phyloP scores from a whole-genome alignment of 768 basidiomycete species.

The Boletus speciosus region DNA sequence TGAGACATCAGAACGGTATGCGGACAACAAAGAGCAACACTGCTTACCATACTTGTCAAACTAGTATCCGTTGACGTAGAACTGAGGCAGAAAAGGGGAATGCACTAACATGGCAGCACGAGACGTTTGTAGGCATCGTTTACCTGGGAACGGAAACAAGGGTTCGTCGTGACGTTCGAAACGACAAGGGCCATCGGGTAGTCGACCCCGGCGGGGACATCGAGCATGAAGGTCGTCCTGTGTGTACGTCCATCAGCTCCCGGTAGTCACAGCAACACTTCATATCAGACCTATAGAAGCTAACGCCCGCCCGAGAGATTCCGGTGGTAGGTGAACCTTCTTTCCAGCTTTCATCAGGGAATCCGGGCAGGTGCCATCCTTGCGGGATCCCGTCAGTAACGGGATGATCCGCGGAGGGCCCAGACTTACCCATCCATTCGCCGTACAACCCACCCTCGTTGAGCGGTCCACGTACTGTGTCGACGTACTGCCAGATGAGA shows the following conservation, averaged over 20 bases:
- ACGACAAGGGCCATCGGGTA: conserved; percentile 46
- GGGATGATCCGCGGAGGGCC: background rate
- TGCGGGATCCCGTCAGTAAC: conserved; percentile 3
- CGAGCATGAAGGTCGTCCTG: conserved; percentile 38
- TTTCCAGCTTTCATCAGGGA: conserved; percentile 47
- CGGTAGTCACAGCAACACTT: background rate
- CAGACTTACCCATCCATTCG: conserved; percentile 42
- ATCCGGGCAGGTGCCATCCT: conserved; percentile 57
- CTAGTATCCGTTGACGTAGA: conserved; percentile 27
- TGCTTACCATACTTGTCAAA: conserved; percentile 27
- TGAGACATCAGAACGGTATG: conserved; percentile 4
- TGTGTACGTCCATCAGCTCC: background rate
- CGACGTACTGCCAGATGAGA: conserved; percentile 37
- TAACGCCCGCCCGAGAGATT: conserved; percentile 42
- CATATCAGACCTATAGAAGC: conserved; percentile 41
- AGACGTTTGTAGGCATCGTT: background rate
- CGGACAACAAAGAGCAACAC: too few species aligned
- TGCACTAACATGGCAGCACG: background rate
- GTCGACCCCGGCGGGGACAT: conserved; percentile 44
- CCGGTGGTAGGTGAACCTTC: conserved; percentile 40
- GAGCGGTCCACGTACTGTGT: conserved; percentile 49
- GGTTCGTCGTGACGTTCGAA: conserved; percentile 43
- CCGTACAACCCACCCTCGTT: conserved; percentile 59
- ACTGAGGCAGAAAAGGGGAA: conserved; percentile 2
- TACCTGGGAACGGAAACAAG: conserved; percentile 39